Evolutionary conservation across 2,329 filamentous ascomycete species (phyloP).

Genomic region (Aspergillus pseudoviridinutans): DNA sequence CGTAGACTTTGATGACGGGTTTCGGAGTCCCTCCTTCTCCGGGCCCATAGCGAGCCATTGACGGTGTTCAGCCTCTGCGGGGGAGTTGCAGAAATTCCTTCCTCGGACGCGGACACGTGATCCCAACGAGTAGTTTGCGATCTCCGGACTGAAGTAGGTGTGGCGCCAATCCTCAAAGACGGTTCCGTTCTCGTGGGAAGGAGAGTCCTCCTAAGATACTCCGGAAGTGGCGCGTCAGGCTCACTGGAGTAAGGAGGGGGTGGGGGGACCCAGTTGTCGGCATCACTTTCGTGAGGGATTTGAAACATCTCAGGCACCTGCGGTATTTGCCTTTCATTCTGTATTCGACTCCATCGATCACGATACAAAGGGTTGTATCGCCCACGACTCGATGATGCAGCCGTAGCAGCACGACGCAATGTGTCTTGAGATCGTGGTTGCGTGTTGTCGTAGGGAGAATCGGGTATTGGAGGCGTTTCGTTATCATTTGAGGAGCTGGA

Average conservation of each 20-base stretch:
- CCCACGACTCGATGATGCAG: conserved; percentile 69
- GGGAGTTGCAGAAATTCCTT: conserved; percentile 19
- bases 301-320: conserved; percentile 39
- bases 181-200: conserved; percentile 25
- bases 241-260: conserved; percentile 66
- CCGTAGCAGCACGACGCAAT: conserved; percentile 66
- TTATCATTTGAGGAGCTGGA: conserved; percentile 22
- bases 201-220: conserved; percentile 31
- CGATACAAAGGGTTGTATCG: conserved; percentile 55
- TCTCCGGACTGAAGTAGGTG: conserved; percentile 14
- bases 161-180: conserved; percentile 7
- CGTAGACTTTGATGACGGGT: conserved; percentile 8
- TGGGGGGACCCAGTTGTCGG: conserved; percentile 83
- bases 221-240: conserved; percentile 35
- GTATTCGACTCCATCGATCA: conserved; percentile 38
- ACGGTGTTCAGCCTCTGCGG: conserved; percentile 27
- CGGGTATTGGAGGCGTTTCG: conserved; percentile 55
- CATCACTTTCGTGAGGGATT: conserved; percentile 79
- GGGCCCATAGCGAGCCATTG: conserved; percentile 16
- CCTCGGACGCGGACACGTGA: conserved; percentile 16
- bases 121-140: conserved; percentile 25
- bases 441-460: conserved; percentile 69
- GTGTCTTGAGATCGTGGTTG: conserved; percentile 67
- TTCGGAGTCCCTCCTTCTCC: conserved; percentile 16
- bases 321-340: conserved; percentile 21